Conservation (phyloP, 1,139 yeast genomes). For the Pichia sp. region DNA sequence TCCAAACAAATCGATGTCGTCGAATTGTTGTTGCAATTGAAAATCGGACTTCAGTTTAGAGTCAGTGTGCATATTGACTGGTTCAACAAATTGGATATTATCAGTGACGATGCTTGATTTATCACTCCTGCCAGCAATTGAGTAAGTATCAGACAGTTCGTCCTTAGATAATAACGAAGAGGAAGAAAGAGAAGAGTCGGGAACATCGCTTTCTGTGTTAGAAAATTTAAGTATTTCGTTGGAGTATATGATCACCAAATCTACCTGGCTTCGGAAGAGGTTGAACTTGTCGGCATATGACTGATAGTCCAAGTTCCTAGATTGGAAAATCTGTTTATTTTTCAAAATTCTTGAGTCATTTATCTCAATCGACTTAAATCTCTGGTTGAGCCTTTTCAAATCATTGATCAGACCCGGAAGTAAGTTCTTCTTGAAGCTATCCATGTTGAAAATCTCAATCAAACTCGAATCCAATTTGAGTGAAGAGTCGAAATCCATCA, state of each 20-base stretch:
- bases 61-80: background rate
- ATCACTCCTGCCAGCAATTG: background rate
- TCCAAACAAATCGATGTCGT: slow-evolving; percentile 5
- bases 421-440: slow-evolving; percentile 11
- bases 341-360: background rate
- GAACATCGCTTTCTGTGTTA: slow-evolving; percentile 2
- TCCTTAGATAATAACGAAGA: background rate
- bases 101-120: background rate
- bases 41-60: background rate
- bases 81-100: background rate
- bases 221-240: slow-evolving; percentile 15
- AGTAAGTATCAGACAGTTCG: background rate
- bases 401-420: slow-evolving; percentile 19
- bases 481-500: slow-evolving; percentile 20
- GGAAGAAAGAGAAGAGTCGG: background rate
- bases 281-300: slow-evolving; percentile 10
- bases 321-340: background rate
- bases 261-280: slow-evolving; percentile 15
- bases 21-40: background rate
- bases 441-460: slow-evolving; percentile 10
- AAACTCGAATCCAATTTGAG: slow-evolving; percentile 13
- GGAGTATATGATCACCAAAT: slow-evolving; percentile 20
- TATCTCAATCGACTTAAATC: slow-evolving; percentile 9
- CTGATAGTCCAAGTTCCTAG: slow-evolving; percentile 8
- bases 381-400: slow-evolving; percentile 12